phyloP scores from a whole-genome alignment of 78 protist species.

The Dictyostelium intermedium region DNA sequence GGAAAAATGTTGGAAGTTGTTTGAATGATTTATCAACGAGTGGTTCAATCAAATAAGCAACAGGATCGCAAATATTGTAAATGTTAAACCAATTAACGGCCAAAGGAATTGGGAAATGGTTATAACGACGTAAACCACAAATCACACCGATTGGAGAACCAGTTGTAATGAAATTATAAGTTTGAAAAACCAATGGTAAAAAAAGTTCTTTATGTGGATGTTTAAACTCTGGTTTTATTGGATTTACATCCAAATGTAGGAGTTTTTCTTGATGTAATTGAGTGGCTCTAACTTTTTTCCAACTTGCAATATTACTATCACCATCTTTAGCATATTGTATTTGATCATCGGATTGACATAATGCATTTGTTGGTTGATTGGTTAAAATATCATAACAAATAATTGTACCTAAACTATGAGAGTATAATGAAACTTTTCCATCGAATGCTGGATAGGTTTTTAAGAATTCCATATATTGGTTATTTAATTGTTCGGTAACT shows the following conservation, averaged over 20 bases:
- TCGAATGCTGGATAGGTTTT: slow-evolving; percentile 7
- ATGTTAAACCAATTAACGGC: slow-evolving; percentile 49
- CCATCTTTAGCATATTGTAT: not conserved
- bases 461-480: slow-evolving; percentile 1
- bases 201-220: not conserved
- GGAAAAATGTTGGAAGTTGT: not conserved
- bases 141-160: slow-evolving; percentile 48
- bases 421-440: slow-evolving; percentile 37
- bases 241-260: not conserved
- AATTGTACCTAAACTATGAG: slow-evolving; percentile 38
- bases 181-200: slow-evolving; percentile 13
- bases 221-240: not conserved
- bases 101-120: slow-evolving; percentile 8
- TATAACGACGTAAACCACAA: slow-evolving; percentile 32
- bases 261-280: not conserved
- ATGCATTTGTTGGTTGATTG: not conserved
- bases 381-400: slow-evolving; percentile 28
- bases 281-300: not conserved
- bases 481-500: slow-evolving; percentile 37
- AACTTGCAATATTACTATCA: slow-evolving; percentile 16
- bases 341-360: not conserved
- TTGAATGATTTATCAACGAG: slow-evolving; percentile 3
- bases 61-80: slow-evolving; percentile 57
- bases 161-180: slow-evolving; percentile 20
- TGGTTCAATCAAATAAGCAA: slow-evolving; percentile 60